These are phyloP conservation scores for Aspergillus ustus DNA, from an alignment of 2,329 filamentous ascomycete genomes.

Conservation along the genomic window DNA sequence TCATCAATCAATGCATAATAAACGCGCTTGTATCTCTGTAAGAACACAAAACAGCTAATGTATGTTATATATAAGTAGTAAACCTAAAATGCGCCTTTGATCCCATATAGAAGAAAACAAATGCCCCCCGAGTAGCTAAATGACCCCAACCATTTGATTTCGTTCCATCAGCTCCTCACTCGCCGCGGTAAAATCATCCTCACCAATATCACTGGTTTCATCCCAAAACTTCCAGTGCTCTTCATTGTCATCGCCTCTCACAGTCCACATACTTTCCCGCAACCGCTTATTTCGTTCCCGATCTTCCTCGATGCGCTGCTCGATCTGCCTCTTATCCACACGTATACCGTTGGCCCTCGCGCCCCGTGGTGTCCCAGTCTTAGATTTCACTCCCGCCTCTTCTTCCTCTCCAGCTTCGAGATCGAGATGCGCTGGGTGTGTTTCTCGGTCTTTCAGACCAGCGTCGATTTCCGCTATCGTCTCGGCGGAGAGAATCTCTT, in stretches of 20 bases:
- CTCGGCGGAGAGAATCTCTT: conserved; percentile 73
- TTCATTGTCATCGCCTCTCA: conserved; percentile 66
- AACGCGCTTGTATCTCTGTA: too few species aligned
- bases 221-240: conserved; percentile 86
- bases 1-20: too few species aligned
- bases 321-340: conserved; percentile 84
- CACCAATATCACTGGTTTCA: conserved; percentile 81
- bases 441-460: conserved; percentile 78
- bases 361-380: conserved; percentile 34
- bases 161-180: conserved; percentile 72
- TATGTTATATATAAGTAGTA: too few species aligned
- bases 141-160: conserved; percentile 46
- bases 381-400: conserved; percentile 31
- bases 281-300: conserved; percentile 90
- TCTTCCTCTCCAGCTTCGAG: conserved; percentile 39
- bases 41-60: too few species aligned
- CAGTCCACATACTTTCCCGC: conserved; percentile 91
- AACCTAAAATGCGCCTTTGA: background rate
- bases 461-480: conserved; percentile 81
- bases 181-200: conserved; percentile 80
- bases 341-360: conserved; percentile 49
- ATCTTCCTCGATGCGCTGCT: conserved; percentile 97
- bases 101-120: background rate
- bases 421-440: conserved; percentile 62
- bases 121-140: background rate